Conservation (phyloP, 169 alveolate genomes). For the Eimeria maxima region DNA sequence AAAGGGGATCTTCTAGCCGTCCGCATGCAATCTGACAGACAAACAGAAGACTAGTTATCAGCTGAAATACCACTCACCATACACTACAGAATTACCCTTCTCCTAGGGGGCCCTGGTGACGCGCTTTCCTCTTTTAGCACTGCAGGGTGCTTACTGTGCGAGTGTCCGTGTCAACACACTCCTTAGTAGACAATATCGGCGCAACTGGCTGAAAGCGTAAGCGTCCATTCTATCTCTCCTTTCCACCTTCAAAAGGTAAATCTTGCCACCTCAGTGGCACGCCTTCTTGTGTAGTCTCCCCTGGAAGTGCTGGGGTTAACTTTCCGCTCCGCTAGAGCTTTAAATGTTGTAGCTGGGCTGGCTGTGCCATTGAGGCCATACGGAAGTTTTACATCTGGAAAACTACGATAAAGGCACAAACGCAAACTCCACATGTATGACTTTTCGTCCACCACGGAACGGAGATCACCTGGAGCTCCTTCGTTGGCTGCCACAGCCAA, state of each 20-base stretch:
- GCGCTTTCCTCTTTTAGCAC: too few species aligned
- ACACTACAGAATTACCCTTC: too few species aligned
- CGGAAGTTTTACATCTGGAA: background rate
- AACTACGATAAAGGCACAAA: background rate
- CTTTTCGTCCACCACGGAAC: background rate
- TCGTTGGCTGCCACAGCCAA: background rate
- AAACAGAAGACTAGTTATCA: background rate
- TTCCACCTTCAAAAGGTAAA: background rate
- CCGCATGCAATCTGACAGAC: background rate
- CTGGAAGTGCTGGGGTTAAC: background rate
- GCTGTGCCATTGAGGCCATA: background rate
- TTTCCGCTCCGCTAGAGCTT: background rate
- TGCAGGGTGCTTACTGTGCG: too few species aligned
- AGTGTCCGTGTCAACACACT: background rate
- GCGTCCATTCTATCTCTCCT: background rate
- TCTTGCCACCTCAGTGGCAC: background rate
- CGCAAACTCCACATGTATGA: conserved; percentile 1
- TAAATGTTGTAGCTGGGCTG: background rate
- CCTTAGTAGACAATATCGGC: background rate
- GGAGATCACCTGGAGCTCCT: background rate
- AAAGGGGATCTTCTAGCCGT: background rate
- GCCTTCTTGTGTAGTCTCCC: background rate
- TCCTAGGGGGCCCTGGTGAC: too few species aligned
- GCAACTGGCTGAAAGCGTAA: background rate
- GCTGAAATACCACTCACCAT: too few species aligned